Evolutionary conservation across 2,329 filamentous ascomycete genomes (phyloP), one percentile per base, ranked within the genome.

Genomic region (Whalleya microplaca): DNA sequence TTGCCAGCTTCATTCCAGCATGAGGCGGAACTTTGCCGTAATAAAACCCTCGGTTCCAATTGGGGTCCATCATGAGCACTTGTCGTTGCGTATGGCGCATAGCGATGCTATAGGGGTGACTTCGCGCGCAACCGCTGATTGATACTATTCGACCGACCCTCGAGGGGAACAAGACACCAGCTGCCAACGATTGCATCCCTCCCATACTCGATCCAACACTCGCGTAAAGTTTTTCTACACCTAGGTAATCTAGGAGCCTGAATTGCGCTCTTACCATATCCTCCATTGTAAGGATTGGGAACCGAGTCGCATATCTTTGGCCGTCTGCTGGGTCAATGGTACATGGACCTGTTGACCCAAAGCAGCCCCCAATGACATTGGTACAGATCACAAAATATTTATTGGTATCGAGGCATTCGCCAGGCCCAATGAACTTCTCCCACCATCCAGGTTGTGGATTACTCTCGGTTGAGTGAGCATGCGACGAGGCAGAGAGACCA

Each of bases 251-350:
- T 12, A 99, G 81, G 27, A 99, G 83, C 43, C 90, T 83, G 77
- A 98, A 97, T 73, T 99, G 95, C 4, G 93, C 94, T 52, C 93
- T 86, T 27, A 98, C 95, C 95, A 99, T 99, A 73, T 99, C 95
- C 66, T 96, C 87, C 79, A 99, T 88, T 0, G 95, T 99, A 54
- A 99, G 76, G 64, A 99, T 96, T 2, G 95, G 95, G 71, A 99
- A 99, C 32, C 92, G 85, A 0, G 95, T 99, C 6, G 93, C 95
- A 74, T 98, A 99, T 67, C 84, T 85, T 74, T 94, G 83, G 40
- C 92, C 91, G 71, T 96, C 92, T 12, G 89, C 89, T 0, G 95
- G 95, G 71, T 98, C 94, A 62, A 93, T 82, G 64, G 90, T 94
- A 53, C 88, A 88, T 0, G 95, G 95, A 0, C 95, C 95, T 0